Evolutionary conservation across 2,329 filamentous ascomycete genomes (phyloP).

Genomic region (Fonsecaea nubica): DNA sequence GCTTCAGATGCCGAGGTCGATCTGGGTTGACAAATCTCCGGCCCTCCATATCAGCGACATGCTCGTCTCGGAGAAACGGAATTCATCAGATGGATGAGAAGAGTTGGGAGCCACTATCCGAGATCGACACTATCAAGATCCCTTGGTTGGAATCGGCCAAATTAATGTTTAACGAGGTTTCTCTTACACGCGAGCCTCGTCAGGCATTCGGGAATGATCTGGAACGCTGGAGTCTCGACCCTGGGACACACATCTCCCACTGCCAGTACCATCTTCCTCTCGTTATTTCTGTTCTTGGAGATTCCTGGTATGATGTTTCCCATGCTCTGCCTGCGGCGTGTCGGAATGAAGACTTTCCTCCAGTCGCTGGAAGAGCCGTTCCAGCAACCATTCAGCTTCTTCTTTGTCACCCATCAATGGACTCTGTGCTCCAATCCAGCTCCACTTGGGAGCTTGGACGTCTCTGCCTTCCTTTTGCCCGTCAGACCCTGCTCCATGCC

Average conservation of each 20-base stretch:
- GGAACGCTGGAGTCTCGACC: neutral
- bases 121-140: neutral
- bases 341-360: conserved; percentile 45
- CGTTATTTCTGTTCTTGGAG: neutral
- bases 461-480: conserved; percentile 3
- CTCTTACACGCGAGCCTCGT: neutral
- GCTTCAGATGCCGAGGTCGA: neutral
- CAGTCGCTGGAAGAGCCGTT: conserved; percentile 48
- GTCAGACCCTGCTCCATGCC: conserved; percentile 1
- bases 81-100: neutral
- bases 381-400: conserved; percentile 53
- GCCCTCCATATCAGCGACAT: neutral
- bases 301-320: conserved; percentile 26
- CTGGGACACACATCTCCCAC: conserved; percentile 10
- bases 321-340: conserved; percentile 22
- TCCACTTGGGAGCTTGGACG: conserved; percentile 42
- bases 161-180: neutral
- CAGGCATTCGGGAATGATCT: neutral
- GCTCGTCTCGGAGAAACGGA: neutral
- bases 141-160: neutral
- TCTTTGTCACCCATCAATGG: conserved; percentile 51
- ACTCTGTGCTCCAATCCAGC: conserved; percentile 50
- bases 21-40: neutral
- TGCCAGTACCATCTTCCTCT: neutral
- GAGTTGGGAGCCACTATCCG: neutral